Base-by-base conservation (phyloP, 805 yeast genomes). In the Candida morakotiae region DNA sequence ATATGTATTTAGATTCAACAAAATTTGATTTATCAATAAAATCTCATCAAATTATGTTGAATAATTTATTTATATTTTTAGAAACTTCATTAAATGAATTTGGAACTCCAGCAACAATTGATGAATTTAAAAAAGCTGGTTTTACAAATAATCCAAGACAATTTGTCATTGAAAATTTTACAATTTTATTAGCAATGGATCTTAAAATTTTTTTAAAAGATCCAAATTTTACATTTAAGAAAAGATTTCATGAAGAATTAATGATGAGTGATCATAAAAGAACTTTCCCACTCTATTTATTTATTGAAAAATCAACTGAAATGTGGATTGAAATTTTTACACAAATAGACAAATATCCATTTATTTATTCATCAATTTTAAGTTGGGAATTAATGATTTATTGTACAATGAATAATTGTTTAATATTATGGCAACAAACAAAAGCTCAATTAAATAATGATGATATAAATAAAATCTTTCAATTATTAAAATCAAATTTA, bases 341-440 rank as follows among this genome's bases (percentile, higher is more conserved):
- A 40, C 38, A 49, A 32, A 51, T 57, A 22, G 46, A 46, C 9
- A 37, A 39, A 15, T 67, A 63, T 47, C 70, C 73, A 1, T 55
- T 53, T 17, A 55, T 79, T 30, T 62, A 59, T 29, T 53, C 54
- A 11, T 58, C 66, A 16, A 61, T 73, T 29, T 69, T 69, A 42
- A 60, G 67, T 35, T 76, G 82, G 69, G 81, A 74, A 38, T 47
- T 72, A 18, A 58, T 84, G 50, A 75, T 77, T 35, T 78, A 72
- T 50, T 63, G 68, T 23, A 67, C 81, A 14, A 73, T 83, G 73
- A 65, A 69, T 26, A 74, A 75, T 42, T 69, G 81, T 38, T 61
- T 83, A 46, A 68, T 71, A 28, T 62, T 82, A 29, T 84, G 93
- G 91, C 75, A 73, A 43, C 75, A 69, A 34, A 75, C 89, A 1